Evolutionary conservation across 2,329 filamentous ascomycete genomes (phyloP).

Genomic region (Penicillium sp.): DNA sequence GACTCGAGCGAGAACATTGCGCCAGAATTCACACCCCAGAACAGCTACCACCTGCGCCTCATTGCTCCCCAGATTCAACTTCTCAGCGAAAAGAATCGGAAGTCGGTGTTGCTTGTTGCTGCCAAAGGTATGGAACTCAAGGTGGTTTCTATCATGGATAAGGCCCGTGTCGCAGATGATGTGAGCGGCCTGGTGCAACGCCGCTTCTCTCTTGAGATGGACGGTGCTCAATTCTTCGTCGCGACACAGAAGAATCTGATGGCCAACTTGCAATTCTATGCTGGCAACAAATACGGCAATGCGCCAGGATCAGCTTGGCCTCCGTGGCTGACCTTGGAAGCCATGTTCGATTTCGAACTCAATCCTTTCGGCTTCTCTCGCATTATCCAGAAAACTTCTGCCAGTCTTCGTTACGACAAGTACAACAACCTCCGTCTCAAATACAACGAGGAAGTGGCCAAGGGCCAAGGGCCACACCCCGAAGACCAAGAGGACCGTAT

Average conservation of each 20-base stretch:
- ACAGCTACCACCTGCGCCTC: slow-evolving; percentile 89
- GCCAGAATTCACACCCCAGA: slow-evolving; percentile 84
- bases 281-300: slow-evolving; percentile 88
- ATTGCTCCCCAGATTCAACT: slow-evolving; percentile 98
- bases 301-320: slow-evolving; percentile 87
- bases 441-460: slow-evolving; percentile 90
- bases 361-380: slow-evolving; percentile 98
- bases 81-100: slow-evolving; percentile 96
- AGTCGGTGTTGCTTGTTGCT: slow-evolving; percentile 93
- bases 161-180: slow-evolving; percentile 84
- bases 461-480: slow-evolving; percentile 49
- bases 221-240: slow-evolving; percentile 97
- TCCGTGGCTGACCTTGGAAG: slow-evolving; percentile 96
- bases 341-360: slow-evolving; percentile 94
- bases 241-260: slow-evolving; percentile 91
- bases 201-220: slow-evolving; percentile 91
- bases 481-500: slow-evolving; percentile 71
- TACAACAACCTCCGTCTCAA: slow-evolving; percentile 97
- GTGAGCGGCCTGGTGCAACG: slow-evolving; percentile 95
- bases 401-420: slow-evolving; percentile 92
- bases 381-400: slow-evolving; percentile 95
- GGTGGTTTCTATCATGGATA: slow-evolving; percentile 97
- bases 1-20: slow-evolving; percentile 75
- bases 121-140: slow-evolving; percentile 98
- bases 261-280: slow-evolving; percentile 86